Conservation (phyloP, 2,329 filamentous ascomycete genomes). For the Zopfia rhizophila region DNA sequence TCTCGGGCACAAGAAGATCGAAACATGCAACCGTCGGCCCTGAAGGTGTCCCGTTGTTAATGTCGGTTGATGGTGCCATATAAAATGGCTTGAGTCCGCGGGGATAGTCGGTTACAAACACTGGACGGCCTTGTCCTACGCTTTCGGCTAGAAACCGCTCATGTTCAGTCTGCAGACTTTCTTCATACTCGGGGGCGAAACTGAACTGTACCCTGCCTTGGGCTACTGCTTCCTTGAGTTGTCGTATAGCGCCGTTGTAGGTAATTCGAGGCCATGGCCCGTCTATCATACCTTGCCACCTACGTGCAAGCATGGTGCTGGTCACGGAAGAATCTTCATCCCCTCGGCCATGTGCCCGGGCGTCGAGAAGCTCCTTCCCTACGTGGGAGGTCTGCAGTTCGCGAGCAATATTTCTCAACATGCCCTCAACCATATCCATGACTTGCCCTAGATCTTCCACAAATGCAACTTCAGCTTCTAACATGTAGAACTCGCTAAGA, state of each 20-base stretch:
- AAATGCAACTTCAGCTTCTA: slow-evolving; percentile 91
- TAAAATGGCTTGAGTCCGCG: slow-evolving; percentile 91
- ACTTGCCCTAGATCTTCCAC: slow-evolving; percentile 74
- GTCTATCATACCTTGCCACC: slow-evolving; percentile 76
- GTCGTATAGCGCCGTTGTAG: slow-evolving; percentile 79
- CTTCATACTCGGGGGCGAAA: slow-evolving; percentile 74
- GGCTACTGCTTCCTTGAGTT: slow-evolving; percentile 69
- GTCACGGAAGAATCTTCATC: slow-evolving; percentile 51
- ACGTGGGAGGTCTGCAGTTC: slow-evolving; percentile 62
- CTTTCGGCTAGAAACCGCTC: slow-evolving; percentile 84
- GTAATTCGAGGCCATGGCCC: slow-evolving; percentile 87
- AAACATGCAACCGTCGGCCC: slow-evolving; percentile 82
- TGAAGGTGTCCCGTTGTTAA: slow-evolving; percentile 19
- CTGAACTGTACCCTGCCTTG: slow-evolving; percentile 67
- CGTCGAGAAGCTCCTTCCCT: slow-evolving; percentile 65
- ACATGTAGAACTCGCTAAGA: slow-evolving; percentile 98
- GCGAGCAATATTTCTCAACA: slow-evolving; percentile 71
- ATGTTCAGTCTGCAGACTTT: slow-evolving; percentile 87
- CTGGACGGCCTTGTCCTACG: slow-evolving; percentile 71
- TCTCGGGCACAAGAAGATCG: slow-evolving; percentile 84
- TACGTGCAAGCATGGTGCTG: slow-evolving; percentile 65
- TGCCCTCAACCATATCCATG: slow-evolving; percentile 82
- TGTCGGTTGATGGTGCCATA: slow-evolving; percentile 67
- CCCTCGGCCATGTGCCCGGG: slow-evolving; percentile 52
- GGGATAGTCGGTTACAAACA: slow-evolving; percentile 97